Evolutionary conservation across 768 basidiomycete species (phyloP), one percentile per base, ranked within the genome.

Genomic region (Boletus fagicola): DNA sequence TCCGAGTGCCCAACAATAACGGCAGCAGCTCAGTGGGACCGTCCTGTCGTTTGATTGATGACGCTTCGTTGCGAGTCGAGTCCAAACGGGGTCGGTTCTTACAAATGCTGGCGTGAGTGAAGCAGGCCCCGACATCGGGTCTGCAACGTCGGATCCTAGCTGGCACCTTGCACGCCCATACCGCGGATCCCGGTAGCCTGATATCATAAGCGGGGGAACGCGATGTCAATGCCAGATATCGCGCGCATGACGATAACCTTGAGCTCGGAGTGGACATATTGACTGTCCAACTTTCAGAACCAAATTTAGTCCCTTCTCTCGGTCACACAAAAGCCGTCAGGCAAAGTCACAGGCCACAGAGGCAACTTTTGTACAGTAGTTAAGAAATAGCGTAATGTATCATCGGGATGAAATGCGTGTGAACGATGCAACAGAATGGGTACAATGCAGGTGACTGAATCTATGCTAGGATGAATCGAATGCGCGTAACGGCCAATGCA

Each of bases 391-490:
- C 57, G 69, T 73, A 69, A 71, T 61, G 69, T 70, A 73, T 64
- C 67, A 53, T 59, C 44, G n/a, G 50, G 53, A 47, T 57, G 58
- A 57, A 72, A 62, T 67, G 65, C 63, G 69, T 67, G 65, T 56
- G 64, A 70, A 73, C 58, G 52, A 65, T 71, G 69, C 65, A 61
- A 63, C 65, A 47, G 58, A 72, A 66, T 65, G 69, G 62, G 68
- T 71, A 71, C 70, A 71, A 68, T 73, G 68, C 66, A 65, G 59
- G 39, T 72, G 70, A 50, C 60, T 68, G 68, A 66, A 68, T 71
- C 66, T 73, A 71, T 71, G 70, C 72, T 65, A 73, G 70, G 67
- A 69, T 73, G 71, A 67, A 69, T 62, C 54, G 55, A 69, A 70
- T 72, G 70, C 47, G 53, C 61, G 67, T 54, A 67, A 59, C 38